Evolutionary conservation across 1,284 basidiomycete species (phyloP), one percentile per base, ranked within the genome.

Genomic region (Pholiota adiposa): DNA sequence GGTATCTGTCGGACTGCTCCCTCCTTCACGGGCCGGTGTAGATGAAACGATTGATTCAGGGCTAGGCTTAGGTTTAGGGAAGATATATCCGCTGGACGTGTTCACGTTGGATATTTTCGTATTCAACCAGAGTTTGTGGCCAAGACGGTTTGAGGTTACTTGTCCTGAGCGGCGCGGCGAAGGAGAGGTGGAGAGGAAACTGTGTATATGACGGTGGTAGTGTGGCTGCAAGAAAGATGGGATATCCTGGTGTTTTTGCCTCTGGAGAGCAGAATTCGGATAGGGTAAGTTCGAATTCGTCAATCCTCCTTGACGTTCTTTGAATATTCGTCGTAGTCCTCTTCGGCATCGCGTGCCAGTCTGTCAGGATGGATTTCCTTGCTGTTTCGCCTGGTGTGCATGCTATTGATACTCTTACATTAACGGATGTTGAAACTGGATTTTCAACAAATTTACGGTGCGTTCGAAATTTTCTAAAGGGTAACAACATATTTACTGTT

Each of bases 21-120:
- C 78, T 3, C 67, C 55, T 27, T 60, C 62, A 5, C 9, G 19
- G 51, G 62, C 68, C 54, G 60, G 62, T 33, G 60, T 58, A 14
- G 50, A 54, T 9, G 62, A 41, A 14, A 56, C 59, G 51, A 63
- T 62, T 21, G 51, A 61, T 50, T 56, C 41, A 41, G 43, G 16
- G 29, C 66, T 72, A 48, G 75, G 74, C n/a, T 69, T 70, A 19
- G n/a, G n/a, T n/a, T n/a, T n/a, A n/a, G 76, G 73, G 34, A 79
- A 75, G 73, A 87, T 95, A 65, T 85, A 83, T 62, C 87, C 90
- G 3, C 77, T 92, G 34, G 87, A 93, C 64, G 81, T 83, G 51
- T 96, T 96, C 72, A 88, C 86, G 41, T 73, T 96, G 63, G 93
- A 96, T 66, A 89, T 96, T 4, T 96, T 96, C 68, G 91, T 96